Evolutionary conservation across 192 early-diverging fungal species (phyloP), one percentile per base, ranked within the genome.

Genomic region (Podila horticola): DNA sequence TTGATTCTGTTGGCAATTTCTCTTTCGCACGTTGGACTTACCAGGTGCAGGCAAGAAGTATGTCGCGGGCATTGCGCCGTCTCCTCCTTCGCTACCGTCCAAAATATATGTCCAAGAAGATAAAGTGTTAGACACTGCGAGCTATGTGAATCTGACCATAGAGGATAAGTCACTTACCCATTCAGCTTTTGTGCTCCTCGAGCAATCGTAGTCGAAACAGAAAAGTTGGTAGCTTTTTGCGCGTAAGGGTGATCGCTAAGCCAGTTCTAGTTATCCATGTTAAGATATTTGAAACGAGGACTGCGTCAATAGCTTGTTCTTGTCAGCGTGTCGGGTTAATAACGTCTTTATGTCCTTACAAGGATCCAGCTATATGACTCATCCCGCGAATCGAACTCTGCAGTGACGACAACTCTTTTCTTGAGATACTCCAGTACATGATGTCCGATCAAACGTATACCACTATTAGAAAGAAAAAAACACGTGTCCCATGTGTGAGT

Each of bases 1-100:
- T n/a, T n/a, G n/a, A n/a, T n/a, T n/a, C n/a, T n/a, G n/a, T n/a
- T n/a, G n/a, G n/a, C n/a, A n/a, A n/a, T n/a, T n/a, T n/a, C n/a
- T n/a, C n/a, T n/a, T n/a, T n/a, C n/a, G n/a, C n/a, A n/a, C n/a
- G n/a, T n/a, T n/a, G n/a, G n/a, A n/a, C n/a, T 52, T 69, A 87
- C 90, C 88, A 13, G 88, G 89, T 12, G 89, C 83, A 11, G 91
- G 91, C 29, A 91, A 83, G 63, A 89, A 92, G 51, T 89, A 89
- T 1, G 87, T 55, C 60, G 82, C 30, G 81, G 88, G 15, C 67
- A 66, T 9, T 57, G 50, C 28, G 57, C 74, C 41, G 57, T 69
- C 77, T 29, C 77, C 77, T 5, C 66, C 66, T 26, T 81, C 77
- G 0, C 75, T 76, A 60, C 2, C 41, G 30, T 24, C 26, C 38